phyloP scores from a whole-genome alignment of 202 grass and related monocot genomes.

The Elaeis oleifera region DNA sequence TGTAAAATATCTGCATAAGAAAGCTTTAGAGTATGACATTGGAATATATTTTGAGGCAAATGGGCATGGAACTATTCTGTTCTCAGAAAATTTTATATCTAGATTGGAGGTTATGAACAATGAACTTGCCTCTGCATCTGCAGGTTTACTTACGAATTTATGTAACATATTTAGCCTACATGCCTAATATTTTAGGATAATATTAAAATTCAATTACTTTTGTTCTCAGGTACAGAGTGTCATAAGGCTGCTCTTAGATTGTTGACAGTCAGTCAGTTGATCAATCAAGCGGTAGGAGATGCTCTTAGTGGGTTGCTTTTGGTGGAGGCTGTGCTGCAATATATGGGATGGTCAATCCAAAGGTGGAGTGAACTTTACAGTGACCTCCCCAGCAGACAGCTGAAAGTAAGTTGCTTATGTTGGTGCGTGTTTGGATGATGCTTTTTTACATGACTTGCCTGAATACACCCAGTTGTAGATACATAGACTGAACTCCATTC shows the following conservation, averaged over 20 bases:
- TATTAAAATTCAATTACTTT: neutral
- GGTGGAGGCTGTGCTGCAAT: slow-evolving; percentile 74
- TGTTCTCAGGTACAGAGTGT: slow-evolving; percentile 34
- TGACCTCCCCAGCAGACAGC: slow-evolving; percentile 80
- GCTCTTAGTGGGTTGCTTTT: slow-evolving; percentile 82
- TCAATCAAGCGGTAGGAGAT: slow-evolving; percentile 90
- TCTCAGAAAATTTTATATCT: slow-evolving; percentile 48
- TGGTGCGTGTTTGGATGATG: neutral
- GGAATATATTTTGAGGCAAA: slow-evolving; percentile 98
- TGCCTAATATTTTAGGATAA: no score
- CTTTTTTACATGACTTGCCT: no score
- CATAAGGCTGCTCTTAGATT: slow-evolving; percentile 61
- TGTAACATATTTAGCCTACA: no score
- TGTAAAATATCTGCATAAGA: slow-evolving; percentile 90
- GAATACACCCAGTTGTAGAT: no score
- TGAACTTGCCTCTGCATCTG: slow-evolving; percentile 31
- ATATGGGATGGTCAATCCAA: slow-evolving; percentile 77
- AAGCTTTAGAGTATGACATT: slow-evolving; percentile 74
- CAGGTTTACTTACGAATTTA: slow-evolving; percentile 26
- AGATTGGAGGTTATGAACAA: slow-evolving; percentile 31
- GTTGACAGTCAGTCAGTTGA: slow-evolving; percentile 57
- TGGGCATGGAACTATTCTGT: slow-evolving; percentile 76
- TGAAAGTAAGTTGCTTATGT: slow-evolving; percentile 40
- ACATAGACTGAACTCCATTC: no score
- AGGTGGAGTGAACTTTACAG: slow-evolving; percentile 77